A percentile compares a stretch with the other conserved stretches of the same genome.
Conservation (phyloP, 352 stramenopile species). For the Labyrinthula sp. region DNA sequence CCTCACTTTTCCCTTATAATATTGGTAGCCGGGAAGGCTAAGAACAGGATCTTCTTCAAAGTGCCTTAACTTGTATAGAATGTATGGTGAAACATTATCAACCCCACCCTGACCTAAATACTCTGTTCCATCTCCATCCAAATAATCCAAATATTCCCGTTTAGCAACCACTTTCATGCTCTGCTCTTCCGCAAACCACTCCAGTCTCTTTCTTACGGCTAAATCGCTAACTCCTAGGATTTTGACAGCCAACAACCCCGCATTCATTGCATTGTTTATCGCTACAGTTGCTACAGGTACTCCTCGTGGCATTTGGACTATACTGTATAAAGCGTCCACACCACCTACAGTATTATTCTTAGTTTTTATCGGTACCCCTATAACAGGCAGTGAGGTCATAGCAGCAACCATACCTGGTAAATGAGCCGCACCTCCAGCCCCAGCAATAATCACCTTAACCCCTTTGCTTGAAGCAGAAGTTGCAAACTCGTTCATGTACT, state of each 20-base stretch:
- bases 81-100: conserved; percentile 1
- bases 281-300: conserved; percentile 91
- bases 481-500: conserved; percentile 83
- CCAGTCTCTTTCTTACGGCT: no score
- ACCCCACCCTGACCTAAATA: neutral
- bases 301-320: conserved; percentile 94
- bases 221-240: conserved; percentile 57
- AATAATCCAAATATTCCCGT: no score
- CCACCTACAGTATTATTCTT: conserved; percentile 90
- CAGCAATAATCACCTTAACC: conserved; percentile 72
- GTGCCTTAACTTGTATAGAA: no score
- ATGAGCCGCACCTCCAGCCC: conserved; percentile 84
- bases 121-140: no score
- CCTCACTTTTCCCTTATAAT: conserved; percentile 48
- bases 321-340: conserved; percentile 86
- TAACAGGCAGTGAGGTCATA: conserved; percentile 59
- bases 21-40: no score
- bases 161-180: conserved; percentile 65
- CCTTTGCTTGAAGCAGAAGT: conserved; percentile 58
- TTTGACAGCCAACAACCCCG: conserved; percentile 79
- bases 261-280: conserved; percentile 92
- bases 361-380: conserved; percentile 72
- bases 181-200: no score
- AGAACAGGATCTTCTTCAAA: no score
- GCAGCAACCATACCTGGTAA: conserved; percentile 76